A percentile compares a stretch with the other conserved stretches of the same genome.
Conservation (phyloP, 2,329 filamentous ascomycete species). For the Mollisia scopiformis region DNA sequence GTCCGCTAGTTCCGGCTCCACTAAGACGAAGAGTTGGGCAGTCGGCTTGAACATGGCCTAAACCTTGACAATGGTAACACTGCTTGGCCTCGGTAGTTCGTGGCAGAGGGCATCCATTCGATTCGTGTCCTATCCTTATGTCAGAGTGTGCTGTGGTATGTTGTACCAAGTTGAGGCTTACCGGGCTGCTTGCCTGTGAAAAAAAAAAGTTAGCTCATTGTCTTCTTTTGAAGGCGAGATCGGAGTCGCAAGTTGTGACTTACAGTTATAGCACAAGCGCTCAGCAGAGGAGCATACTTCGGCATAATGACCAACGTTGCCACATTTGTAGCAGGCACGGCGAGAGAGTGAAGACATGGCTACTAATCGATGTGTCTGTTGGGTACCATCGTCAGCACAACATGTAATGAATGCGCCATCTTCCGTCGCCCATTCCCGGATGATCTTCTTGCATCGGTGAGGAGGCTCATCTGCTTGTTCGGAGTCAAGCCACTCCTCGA, state of each 20-base stretch:
- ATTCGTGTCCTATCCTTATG: constrained; percentile 75
- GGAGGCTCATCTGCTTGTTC: constrained; percentile 34
- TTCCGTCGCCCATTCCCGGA: constrained; percentile 35
- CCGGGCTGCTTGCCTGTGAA: constrained; percentile 77
- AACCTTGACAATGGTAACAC: constrained; percentile 99
- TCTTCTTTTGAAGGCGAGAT: background rate
- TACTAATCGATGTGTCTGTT: constrained; percentile 38
- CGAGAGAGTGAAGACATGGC: constrained; percentile 79
- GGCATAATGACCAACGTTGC: constrained; percentile 78
- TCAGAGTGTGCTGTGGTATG: constrained; percentile 19
- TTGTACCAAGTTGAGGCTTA: constrained; percentile 39
- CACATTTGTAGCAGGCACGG: constrained; percentile 74
- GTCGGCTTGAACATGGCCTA: constrained; percentile 97
- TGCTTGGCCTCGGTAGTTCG: constrained; percentile 98
- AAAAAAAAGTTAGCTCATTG: constrained; percentile 13
- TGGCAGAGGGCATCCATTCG: constrained; percentile 94
- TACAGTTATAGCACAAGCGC: constrained; percentile 99
- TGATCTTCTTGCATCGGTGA: constrained; percentile 39
- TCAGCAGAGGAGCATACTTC: constrained; percentile 98
- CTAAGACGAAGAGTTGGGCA: constrained; percentile 95
- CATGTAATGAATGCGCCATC: constrained; percentile 38
- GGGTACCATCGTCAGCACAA: constrained; percentile 40
- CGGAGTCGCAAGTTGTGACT: constrained; percentile 42
- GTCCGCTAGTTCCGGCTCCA: constrained; percentile 78
- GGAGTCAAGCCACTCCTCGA: constrained; percentile 37